Evolutionary conservation across 2,329 filamentous ascomycete species (phyloP).

Genomic region (Zymoseptoria pseudotritici): DNA sequence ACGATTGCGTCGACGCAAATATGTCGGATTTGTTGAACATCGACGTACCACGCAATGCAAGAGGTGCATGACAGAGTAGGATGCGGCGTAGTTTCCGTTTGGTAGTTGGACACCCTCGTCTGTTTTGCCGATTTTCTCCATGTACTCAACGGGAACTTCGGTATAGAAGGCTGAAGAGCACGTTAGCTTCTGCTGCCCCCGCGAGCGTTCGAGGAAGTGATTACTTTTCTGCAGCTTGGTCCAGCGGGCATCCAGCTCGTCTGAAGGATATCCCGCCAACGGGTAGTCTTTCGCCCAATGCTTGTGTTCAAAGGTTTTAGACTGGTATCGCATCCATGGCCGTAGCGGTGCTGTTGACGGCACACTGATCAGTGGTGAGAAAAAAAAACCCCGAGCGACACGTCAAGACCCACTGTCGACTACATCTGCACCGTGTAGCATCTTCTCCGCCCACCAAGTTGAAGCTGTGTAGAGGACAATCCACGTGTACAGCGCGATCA

Average conservation of each 20-base stretch:
- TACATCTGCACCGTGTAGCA: not conserved
- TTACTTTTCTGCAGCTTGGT: not conserved
- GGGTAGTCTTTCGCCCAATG: conserved; percentile 2
- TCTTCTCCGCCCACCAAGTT: not conserved
- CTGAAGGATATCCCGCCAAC: not conserved
- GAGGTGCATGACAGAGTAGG: conserved; percentile 1
- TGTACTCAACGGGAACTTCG: not conserved
- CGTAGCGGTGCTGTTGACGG: not conserved
- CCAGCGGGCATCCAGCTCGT: conserved; percentile 1
- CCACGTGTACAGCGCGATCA: not conserved
- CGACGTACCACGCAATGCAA: not conserved
- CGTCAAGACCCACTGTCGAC: too few species aligned
- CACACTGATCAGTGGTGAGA: not conserved
- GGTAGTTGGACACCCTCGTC: not conserved
- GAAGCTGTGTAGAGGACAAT: not conserved
- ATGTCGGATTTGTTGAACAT: too few species aligned
- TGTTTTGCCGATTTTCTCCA: not conserved
- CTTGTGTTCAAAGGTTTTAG: not conserved
- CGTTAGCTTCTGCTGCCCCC: too few species aligned
- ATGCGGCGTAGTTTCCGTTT: conserved; percentile 1
- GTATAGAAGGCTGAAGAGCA: not conserved
- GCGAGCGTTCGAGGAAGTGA: too few species aligned
- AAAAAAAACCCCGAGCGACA: too few species aligned
- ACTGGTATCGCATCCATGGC: conserved; percentile 1
- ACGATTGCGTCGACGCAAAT: too few species aligned